Base-by-base conservation (phyloP, 352 stramenopile genomes). In the Pythium chondricola region DNA sequence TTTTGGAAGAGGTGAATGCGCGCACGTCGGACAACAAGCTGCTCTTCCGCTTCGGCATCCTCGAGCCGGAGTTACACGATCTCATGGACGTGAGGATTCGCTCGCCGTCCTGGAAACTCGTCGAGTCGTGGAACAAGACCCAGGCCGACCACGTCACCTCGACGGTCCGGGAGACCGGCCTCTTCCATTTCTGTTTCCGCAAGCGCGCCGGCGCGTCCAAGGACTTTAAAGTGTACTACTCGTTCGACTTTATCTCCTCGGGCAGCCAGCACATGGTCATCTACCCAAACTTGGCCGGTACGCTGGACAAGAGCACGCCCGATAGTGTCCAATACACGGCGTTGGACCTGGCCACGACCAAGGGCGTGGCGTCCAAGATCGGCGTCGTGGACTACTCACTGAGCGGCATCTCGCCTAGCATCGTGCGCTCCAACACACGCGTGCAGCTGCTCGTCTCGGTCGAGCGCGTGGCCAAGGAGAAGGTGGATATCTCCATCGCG, bases 181-280 rank as follows among this genome's bases (percentile, higher is more conserved):
- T 93, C 24, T 93, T 90, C 56, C 61, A 83, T 37, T 42, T 93
- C 57, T 93, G 81, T 63, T 90, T 90, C 55, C 59, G 48, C 20
- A 88, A 87, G 51, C 66, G 72, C 27, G 66, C 65, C 24, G 75
- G 76, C 43, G 61, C 74, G 37, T 88, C 72, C 27, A 63, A 61
- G 36, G 69, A 61, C 4, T 52, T 88, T 43, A 68, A 54, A 14
- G 71, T 89, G 41, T 88, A 85, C 56, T 88, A 92, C 61, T 81
- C 75, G 26, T 90, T 90, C 44, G 79, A 90, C 61, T 85, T 90
- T 36, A 82, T 90, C 62, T 84, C 71, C 16, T 83, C 71, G 5
- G 78, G 54, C 18, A 77, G 67, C 36, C 59, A 66, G 27, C 78
- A 67, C 55, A 65, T 90, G 37, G 60, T 71, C 38, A 40, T 88